Conservation (phyloP, 768 basidiomycete species). For the Serpula lacrymans region DNA sequence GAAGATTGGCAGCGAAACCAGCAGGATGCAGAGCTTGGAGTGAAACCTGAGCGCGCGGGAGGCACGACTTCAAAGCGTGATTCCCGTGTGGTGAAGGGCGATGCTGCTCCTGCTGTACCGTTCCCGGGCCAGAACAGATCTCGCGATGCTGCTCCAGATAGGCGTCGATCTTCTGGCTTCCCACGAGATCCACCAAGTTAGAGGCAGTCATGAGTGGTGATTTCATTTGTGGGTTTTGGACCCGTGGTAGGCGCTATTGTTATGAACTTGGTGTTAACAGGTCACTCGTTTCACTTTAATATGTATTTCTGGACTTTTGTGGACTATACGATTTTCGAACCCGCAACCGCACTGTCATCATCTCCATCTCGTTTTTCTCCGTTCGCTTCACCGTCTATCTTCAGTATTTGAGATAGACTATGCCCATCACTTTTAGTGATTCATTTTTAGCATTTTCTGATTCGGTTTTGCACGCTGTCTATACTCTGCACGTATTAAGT, state of each 20-base stretch:
- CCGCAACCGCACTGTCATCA: too few relatives aligned
- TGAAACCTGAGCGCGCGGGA: slow-evolving; percentile 21
- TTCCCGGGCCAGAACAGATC: slow-evolving; percentile 27
- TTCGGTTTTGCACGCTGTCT: background rate
- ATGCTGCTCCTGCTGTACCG: slow-evolving; percentile 23
- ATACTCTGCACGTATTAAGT: background rate
- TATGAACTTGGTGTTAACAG: background rate
- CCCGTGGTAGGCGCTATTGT: slow-evolving; percentile 1
- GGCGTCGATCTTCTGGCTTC: slow-evolving; percentile 26
- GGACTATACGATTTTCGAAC: slow-evolving; percentile 17
- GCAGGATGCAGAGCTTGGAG: slow-evolving; percentile 38
- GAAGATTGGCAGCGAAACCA: slow-evolving; percentile 84
- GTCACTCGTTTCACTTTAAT: slow-evolving; percentile 7
- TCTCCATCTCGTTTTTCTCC: too few relatives aligned
- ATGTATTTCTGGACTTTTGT: slow-evolving; percentile 11
- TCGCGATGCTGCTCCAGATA: slow-evolving; percentile 20
- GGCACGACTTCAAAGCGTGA: slow-evolving; percentile 17
- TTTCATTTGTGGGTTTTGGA: slow-evolving; percentile 1
- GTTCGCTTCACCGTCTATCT: too few relatives aligned
- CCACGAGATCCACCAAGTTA: slow-evolving; percentile 42
- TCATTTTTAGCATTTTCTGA: slow-evolving; percentile 11
- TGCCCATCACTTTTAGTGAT: background rate
- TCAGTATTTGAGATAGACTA: slow-evolving; percentile 8
- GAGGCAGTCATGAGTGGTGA: background rate
- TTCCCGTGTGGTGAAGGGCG: slow-evolving; percentile 12